Percentiles rank a stretch among this genome's conserved stretches.
phyloP scores from a whole-genome alignment of 2,329 filamentous ascomycete genomes.

The Penicillium sp. region DNA sequence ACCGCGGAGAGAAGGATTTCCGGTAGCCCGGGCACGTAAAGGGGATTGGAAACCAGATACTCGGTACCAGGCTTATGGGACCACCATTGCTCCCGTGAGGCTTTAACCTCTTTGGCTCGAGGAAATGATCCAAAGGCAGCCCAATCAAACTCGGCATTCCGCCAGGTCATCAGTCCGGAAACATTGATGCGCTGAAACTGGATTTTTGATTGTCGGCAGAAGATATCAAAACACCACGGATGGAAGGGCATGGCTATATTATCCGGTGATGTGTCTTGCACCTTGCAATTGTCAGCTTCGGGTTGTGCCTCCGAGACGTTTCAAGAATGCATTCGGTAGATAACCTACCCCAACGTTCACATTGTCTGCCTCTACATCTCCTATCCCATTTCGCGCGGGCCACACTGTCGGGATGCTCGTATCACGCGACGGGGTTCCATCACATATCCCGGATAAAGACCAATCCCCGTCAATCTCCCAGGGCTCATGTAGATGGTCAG shows the following conservation, averaged over 20 bases:
- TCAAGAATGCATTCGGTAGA: neutral
- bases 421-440: slow-evolving; percentile 15
- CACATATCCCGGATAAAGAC: slow-evolving; percentile 14
- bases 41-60: slow-evolving; percentile 17
- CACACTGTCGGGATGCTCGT: neutral
- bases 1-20: slow-evolving; percentile 3
- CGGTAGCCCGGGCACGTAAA: slow-evolving; percentile 10
- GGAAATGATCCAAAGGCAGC: slow-evolving; percentile 5
- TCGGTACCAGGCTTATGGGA: slow-evolving; percentile 6
- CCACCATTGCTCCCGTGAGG: slow-evolving; percentile 12
- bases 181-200: slow-evolving; percentile 11
- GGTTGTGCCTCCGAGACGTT: neutral
- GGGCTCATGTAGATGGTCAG: slow-evolving; percentile 3
- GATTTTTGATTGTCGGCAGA: slow-evolving; percentile 15
- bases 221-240: slow-evolving; percentile 24
- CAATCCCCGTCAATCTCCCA: slow-evolving; percentile 13
- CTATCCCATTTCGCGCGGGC: slow-evolving; percentile 5
- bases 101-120: slow-evolving; percentile 4
- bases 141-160: slow-evolving; percentile 11
- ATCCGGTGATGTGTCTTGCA: neutral
- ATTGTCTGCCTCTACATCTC: slow-evolving; percentile 4
- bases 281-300: neutral
- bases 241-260: slow-evolving; percentile 19
- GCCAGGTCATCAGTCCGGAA: slow-evolving; percentile 14
- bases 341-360: slow-evolving; percentile 4